Evolutionary conservation across 148 eudicot genomes (phyloP), one percentile per base, ranked within the genome.

Genomic region (Vaccinium vitisidaea): DNA sequence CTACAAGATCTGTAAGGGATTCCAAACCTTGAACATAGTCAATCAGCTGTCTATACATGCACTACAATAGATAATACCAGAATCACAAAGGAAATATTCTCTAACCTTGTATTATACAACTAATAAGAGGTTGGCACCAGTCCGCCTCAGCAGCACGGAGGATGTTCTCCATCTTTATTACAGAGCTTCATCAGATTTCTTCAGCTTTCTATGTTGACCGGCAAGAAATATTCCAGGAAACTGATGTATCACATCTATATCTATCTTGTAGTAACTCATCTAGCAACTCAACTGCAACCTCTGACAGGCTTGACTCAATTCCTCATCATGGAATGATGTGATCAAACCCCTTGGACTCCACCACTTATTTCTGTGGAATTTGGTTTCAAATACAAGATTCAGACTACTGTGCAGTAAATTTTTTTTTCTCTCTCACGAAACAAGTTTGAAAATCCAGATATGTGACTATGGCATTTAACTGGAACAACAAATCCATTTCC

Each of bases 61-160:
- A 77, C 23, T 1, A 32, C 11, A 54, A 21, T 19, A 21, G 39
- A 63, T 61, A 80, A 46, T 4, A 50, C 23, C 79, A 76, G 50
- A 25, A 50, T 23, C 30, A 14, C 53, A 46, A 15, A 27, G 39
- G 32, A n/a, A 43, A n/a, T 73, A 43, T 73, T 85, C 15, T 46
- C 86, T 81, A 49, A 89, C 91, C 91, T 85, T 84, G 85, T 73
- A 85, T 49, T 61, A 86, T 65, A 58, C 79, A 79, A 75, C 78
- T 82, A 75, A 81, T 53, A 27, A 89, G 87, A 48, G 91, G 91
- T 84, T 83, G 77, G 80, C 83, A 89, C 91, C 91, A 89, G 50
- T 84, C 84, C 52, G 75, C 88, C 85, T 84, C 81, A 69, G 91
- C 89, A 32, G 87, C 87, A 55, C 49, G 82, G 52, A 89, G 30